Evolutionary conservation across 148 eudicot species (phyloP).

Genomic region (Chenopodium formosanum): DNA sequence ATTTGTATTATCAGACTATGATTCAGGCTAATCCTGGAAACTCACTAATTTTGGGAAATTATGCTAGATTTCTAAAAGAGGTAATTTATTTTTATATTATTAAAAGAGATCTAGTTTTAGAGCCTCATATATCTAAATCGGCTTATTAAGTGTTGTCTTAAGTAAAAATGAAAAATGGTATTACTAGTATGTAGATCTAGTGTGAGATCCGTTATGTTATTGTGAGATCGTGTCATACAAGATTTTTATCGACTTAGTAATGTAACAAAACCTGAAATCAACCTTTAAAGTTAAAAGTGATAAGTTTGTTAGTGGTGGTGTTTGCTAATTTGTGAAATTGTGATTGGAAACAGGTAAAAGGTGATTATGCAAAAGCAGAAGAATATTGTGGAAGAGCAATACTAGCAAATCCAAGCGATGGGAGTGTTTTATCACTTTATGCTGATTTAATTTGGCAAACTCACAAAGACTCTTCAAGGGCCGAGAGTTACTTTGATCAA

Average conservation of each 20-base stretch:
- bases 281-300: neutral
- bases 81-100: conserved; percentile 24
- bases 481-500: conserved; percentile 49
- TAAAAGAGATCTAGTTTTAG: too few relatives aligned
- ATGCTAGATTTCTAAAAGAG: conserved; percentile 60
- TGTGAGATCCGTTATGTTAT: too few relatives aligned
- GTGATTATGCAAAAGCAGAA: conserved; percentile 55
- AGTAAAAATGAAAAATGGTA: too few relatives aligned
- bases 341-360: conserved; percentile 39
- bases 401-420: conserved; percentile 48
- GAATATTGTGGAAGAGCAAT: conserved; percentile 64
- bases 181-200: too few relatives aligned
- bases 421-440: conserved; percentile 41
- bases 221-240: too few relatives aligned
- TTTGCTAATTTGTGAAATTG: neutral
- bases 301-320: neutral
- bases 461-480: conserved; percentile 43
- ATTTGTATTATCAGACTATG: conserved; percentile 52
- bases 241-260: neutral
- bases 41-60: conserved; percentile 47
- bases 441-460: conserved; percentile 57
- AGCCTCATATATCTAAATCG: too few relatives aligned
- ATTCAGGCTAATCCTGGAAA: conserved; percentile 67
- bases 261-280: neutral
- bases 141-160: too few relatives aligned